Conservation (phyloP, 371 early-diverging fungal genomes). For the Umbelopsis sp. region DNA sequence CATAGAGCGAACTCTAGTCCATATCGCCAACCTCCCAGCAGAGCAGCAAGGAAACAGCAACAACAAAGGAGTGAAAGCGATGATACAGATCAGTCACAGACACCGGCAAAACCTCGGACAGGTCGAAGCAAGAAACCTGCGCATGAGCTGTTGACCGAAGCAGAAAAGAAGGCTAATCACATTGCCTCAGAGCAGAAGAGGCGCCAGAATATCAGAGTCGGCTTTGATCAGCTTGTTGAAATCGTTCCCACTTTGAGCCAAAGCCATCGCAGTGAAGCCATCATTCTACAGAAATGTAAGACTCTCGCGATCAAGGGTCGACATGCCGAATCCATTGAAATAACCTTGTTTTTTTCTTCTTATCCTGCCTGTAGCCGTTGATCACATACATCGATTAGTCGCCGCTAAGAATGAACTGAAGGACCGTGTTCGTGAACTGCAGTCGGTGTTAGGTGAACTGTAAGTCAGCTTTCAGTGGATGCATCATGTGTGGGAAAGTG, state of each 20-base stretch:
- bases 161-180: conserved; percentile 95
- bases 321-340: too few relatives aligned
- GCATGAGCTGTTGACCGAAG: conserved; percentile 82
- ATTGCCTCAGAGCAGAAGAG: conserved; percentile 93
- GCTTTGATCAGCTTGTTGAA: conserved; percentile 82
- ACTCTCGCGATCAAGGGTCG: too few relatives aligned
- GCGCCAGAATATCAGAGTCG: conserved; percentile 81
- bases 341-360: background rate
- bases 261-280: conserved; percentile 63
- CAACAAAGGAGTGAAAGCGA: conserved; percentile 14
- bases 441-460: conserved; percentile 42
- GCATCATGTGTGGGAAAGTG: too few relatives aligned
- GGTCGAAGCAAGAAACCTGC: conserved; percentile 40
- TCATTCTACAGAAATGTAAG: conserved; percentile 65
- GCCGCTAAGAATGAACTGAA: conserved; percentile 45
- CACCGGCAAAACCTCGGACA: conserved; percentile 27
- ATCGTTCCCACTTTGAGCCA: conserved; percentile 78
- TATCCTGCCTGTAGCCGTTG: conserved; percentile 34
- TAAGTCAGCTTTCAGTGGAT: conserved; percentile 26
- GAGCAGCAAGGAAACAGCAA: conserved; percentile 6
- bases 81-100: background rate
- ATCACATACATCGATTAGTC: conserved; percentile 46
- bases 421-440: conserved; percentile 41
- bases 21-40: background rate
- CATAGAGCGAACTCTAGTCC: conserved; percentile 10